Evolutionary conservation across 2,329 filamentous ascomycete species (phyloP).

Genomic region (Colletotrichum limetticola): DNA sequence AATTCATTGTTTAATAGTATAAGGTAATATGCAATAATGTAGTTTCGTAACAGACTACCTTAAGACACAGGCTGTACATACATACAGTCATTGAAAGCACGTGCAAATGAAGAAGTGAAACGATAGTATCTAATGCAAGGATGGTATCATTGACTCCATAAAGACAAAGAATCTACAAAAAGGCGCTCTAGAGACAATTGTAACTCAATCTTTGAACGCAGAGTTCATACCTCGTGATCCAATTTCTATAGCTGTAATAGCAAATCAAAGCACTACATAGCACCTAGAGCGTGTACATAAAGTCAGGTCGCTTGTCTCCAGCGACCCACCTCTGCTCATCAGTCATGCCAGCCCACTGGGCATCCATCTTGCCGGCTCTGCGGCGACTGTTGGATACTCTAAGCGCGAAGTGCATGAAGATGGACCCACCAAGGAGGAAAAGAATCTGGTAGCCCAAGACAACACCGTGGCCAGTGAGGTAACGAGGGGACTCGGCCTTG

Average conservation of each 20-base stretch:
- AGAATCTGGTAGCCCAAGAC: conserved; percentile 73
- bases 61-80: no score
- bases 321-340: conserved; percentile 64
- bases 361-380: conserved; percentile 63
- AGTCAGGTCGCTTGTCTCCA: conserved; percentile 62
- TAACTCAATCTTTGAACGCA: no score
- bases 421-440: conserved; percentile 71
- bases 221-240: not conserved
- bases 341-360: conserved; percentile 64
- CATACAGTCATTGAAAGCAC: no score
- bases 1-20: no score
- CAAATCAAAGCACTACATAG: not conserved
- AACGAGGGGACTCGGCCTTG: conserved; percentile 42
- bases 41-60: no score
- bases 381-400: conserved; percentile 70
- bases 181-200: not conserved
- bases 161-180: not conserved
- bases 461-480: conserved; percentile 65
- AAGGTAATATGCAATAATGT: no score
- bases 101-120: no score
- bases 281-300: conserved; percentile 45
- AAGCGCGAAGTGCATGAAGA: conserved; percentile 69
- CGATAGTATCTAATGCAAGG: not conserved
- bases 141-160: not conserved
- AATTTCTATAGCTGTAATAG: not conserved